phyloP scores from a whole-genome alignment of 345 rosid species.

The Eutrema heterophyllum region DNA sequence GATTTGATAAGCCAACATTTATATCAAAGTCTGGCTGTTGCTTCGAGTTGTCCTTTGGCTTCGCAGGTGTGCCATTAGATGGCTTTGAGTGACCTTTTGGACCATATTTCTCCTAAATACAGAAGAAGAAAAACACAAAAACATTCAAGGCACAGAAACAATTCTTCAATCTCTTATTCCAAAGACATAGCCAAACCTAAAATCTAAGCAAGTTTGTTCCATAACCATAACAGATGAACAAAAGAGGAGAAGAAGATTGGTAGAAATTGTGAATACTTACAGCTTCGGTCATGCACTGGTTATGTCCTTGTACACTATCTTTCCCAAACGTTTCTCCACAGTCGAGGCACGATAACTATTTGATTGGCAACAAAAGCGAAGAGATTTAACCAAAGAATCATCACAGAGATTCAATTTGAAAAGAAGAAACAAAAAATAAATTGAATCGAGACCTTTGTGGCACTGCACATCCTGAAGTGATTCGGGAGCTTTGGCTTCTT shows the following conservation, averaged over 20 bases:
- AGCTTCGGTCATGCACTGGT: conserved; percentile 86
- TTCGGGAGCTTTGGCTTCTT: conserved; percentile 87
- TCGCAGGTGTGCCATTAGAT: conserved; percentile 52
- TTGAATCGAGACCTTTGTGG: conserved; percentile 47
- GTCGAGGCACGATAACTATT: conserved; percentile 85
- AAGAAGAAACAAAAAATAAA: background rate
- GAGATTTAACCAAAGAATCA: background rate
- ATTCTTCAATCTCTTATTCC: background rate
- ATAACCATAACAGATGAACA: too few relatives aligned
- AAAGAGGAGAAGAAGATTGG: background rate
- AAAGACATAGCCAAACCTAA: background rate
- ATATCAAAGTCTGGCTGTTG: conserved; percentile 65
- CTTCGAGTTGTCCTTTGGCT: conserved; percentile 51
- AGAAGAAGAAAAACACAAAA: too few relatives aligned
- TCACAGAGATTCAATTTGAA: background rate
- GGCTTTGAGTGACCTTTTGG: conserved; percentile 67
- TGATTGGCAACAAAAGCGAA: background rate
- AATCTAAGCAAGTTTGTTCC: background rate
- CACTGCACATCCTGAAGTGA: conserved; percentile 85
- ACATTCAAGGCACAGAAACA: background rate
- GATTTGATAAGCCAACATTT: conserved; percentile 63
- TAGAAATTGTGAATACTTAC: conserved; percentile 36
- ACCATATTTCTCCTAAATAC: conserved; percentile 95
- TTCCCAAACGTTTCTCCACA: conserved; percentile 79
- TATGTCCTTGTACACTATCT: conserved; percentile 77